These are phyloP conservation scores for Plasmopara viticola DNA, from an alignment of 352 stramenopile genomes.

Conservation along the genomic window DNA sequence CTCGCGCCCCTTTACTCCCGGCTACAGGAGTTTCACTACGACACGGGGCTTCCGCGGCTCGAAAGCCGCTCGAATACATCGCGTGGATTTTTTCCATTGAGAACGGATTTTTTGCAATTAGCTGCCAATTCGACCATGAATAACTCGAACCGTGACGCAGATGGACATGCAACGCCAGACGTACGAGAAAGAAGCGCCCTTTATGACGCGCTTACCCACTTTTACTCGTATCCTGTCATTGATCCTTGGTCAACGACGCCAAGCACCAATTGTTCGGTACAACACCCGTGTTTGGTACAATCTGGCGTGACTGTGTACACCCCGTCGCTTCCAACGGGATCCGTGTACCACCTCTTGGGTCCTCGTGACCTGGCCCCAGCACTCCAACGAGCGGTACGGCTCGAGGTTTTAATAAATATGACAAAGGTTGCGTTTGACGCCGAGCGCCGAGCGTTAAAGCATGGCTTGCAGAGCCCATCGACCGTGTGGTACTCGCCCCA, in stretches of 20 bases:
- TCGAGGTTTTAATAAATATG: constrained; percentile 29
- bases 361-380: constrained; percentile 5
- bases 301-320: constrained; percentile 66
- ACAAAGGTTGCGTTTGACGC: constrained; percentile 35
- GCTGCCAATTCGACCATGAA: not conserved
- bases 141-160: not conserved
- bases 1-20: constrained; percentile 27
- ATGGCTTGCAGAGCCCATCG: constrained; percentile 47
- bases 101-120: constrained; percentile 20
- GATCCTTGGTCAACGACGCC: constrained; percentile 15
- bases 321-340: constrained; percentile 24
- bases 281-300: constrained; percentile 27
- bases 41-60: constrained; percentile 46
- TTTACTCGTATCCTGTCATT: constrained; percentile 38
- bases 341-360: constrained; percentile 23
- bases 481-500: constrained; percentile 52
- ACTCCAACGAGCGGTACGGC: constrained; percentile 24
- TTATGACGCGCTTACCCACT: constrained; percentile 30
- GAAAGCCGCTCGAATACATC: constrained; percentile 20
- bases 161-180: constrained; percentile 7
- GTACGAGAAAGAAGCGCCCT: constrained; percentile 19
- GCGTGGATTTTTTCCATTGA: constrained; percentile 26
- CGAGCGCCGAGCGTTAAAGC: constrained; percentile 30
- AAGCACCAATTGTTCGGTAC: constrained; percentile 18
- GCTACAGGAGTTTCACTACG: constrained; percentile 47